A percentile compares a stretch with the other conserved stretches of the same genome.
These are phyloP conservation scores for Teratosphaeria epicoccoides DNA, from an alignment of 2,329 filamentous ascomycete species.

Conservation along the genomic window DNA sequence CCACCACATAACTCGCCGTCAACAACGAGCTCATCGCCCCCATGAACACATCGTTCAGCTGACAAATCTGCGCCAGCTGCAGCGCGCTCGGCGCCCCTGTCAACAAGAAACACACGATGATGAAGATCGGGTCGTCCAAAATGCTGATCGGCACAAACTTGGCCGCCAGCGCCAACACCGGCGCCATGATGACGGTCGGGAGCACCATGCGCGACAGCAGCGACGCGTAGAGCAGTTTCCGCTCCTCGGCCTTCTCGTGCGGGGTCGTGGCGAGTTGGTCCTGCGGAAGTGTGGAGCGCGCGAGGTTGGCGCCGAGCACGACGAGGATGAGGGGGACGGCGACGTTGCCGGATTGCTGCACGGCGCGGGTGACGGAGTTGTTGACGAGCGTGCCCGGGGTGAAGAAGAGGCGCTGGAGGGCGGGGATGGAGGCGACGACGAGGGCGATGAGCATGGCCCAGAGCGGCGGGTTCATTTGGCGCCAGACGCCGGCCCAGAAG, in stretches of 20 bases:
- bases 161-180: constrained; percentile 72
- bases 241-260: constrained; percentile 58
- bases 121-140: constrained; percentile 92
- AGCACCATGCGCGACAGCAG: constrained; percentile 85
- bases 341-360: constrained; percentile 76
- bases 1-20: constrained; percentile 93
- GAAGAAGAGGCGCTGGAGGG: constrained; percentile 78
- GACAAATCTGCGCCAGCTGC: constrained; percentile 94
- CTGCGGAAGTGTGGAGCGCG: constrained; percentile 73
- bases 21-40: constrained; percentile 84
- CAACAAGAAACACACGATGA: constrained; percentile 94
- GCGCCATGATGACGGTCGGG: constrained; percentile 85
- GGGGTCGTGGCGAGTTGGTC: constrained; percentile 52
- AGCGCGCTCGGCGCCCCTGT: constrained; percentile 87
- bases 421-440: constrained; percentile 76
- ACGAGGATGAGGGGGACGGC: constrained; percentile 93
- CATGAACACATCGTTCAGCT: constrained; percentile 95
- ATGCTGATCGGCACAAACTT: constrained; percentile 91
- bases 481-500: constrained; percentile 63
- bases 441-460: constrained; percentile 96
- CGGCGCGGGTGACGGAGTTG: constrained; percentile 83
- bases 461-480: constrained; percentile 95
- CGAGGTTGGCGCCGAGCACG: constrained; percentile 87
- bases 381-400: constrained; percentile 77
- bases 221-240: constrained; percentile 73